Evolutionary conservation across 2,329 filamentous ascomycete species (phyloP).

Genomic region (Pleochaeta shiraiana): DNA sequence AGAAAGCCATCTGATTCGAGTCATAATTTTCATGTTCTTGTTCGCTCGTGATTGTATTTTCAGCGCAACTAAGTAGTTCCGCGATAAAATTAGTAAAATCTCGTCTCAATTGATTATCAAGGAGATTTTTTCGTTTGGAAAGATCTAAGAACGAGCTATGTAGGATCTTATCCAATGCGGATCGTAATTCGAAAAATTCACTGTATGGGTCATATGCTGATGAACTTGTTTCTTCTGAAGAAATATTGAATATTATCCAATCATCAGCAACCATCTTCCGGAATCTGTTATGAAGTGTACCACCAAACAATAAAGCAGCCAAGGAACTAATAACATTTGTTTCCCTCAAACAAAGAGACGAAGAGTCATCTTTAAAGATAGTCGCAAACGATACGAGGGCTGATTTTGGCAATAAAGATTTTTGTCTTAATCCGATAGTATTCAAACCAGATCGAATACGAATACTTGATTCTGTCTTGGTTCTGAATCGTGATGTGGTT

Average conservation of each 20-base stretch:
- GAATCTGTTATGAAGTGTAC: neutral
- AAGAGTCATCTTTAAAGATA: neutral
- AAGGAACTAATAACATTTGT: neutral
- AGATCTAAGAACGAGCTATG: neutral
- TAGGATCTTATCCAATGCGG: neutral
- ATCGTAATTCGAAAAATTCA: neutral
- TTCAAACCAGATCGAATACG: neutral
- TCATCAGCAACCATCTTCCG: neutral
- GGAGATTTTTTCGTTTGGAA: neutral
- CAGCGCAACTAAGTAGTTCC: neutral
- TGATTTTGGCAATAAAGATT: neutral
- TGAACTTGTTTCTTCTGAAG: neutral
- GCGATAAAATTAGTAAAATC: neutral
- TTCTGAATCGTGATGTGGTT: neutral
- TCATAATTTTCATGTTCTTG: too few relatives aligned
- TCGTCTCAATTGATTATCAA: neutral
- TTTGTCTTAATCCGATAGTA: neutral
- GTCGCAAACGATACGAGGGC: neutral
- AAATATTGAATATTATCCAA: neutral
- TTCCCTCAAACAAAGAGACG: neutral
- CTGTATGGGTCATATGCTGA: neutral
- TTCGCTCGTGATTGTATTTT: too few relatives aligned
- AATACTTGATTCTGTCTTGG: neutral
- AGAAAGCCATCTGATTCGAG: too few relatives aligned
- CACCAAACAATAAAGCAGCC: neutral